Conservation (phyloP, 805 yeast genomes). For the Metschnikowia gruessii region DNA sequence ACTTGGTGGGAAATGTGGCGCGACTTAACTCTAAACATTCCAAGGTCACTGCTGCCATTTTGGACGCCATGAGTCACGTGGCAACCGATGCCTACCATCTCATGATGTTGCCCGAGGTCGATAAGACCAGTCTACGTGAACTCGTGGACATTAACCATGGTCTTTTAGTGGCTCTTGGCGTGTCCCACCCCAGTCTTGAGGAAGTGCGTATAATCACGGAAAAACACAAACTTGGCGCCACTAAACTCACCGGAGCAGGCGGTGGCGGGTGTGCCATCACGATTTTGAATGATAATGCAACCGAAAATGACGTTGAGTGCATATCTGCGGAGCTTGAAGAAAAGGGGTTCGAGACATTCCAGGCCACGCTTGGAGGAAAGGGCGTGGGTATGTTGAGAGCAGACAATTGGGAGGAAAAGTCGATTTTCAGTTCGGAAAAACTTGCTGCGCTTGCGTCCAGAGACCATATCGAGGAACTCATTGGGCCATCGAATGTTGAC, state of each 20-base stretch:
- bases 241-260: constrained; percentile 97
- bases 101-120: constrained; percentile 53
- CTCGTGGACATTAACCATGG: constrained; percentile 86
- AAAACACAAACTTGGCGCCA: constrained; percentile 66
- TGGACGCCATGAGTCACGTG: constrained; percentile 74
- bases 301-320: constrained; percentile 33
- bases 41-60: constrained; percentile 50
- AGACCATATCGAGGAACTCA: constrained; percentile 44
- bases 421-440: constrained; percentile 27
- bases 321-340: constrained; percentile 36
- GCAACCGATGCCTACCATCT: constrained; percentile 70
- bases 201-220: constrained; percentile 65
- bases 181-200: constrained; percentile 90
- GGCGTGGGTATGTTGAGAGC: constrained; percentile 64
- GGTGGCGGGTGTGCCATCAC: constrained; percentile 99
- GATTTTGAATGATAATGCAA: constrained; percentile 50
- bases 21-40: constrained; percentile 52
- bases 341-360: constrained; percentile 69
- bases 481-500: constrained; percentile 42
- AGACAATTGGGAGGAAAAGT: constrained; percentile 10
- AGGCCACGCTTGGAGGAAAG: constrained; percentile 81
- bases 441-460: constrained; percentile 42
- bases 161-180: constrained; percentile 78
- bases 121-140: constrained; percentile 48
- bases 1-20: constrained; percentile 74